These are phyloP conservation scores for Komagataella ulmi DNA, from an alignment of 805 yeast genomes.

Conservation along the genomic window DNA sequence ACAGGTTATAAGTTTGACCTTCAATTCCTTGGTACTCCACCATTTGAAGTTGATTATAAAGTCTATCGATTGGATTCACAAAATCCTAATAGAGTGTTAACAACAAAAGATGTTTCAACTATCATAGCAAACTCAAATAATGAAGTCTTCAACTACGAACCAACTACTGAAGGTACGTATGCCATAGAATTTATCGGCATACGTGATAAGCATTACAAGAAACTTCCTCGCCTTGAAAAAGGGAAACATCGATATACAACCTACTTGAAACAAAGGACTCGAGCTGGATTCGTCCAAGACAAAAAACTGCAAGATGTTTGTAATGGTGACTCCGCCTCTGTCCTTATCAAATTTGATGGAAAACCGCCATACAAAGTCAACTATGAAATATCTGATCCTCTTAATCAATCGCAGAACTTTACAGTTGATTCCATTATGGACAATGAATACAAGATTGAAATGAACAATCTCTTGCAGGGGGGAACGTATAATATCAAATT, in stretches of 20 bases:
- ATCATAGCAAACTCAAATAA: constrained; percentile 18
- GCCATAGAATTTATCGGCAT: constrained; percentile 56
- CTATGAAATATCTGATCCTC: constrained; percentile 55
- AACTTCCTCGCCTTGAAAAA: constrained; percentile 16
- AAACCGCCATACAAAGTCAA: constrained; percentile 63
- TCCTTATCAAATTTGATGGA: constrained; percentile 60
- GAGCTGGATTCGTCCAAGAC: constrained; percentile 23
- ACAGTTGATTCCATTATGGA: constrained; percentile 25
- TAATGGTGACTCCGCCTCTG: constrained; percentile 18
- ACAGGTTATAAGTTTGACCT: constrained; percentile 64
- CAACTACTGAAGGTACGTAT: constrained; percentile 72
- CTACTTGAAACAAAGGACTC: constrained; percentile 60
- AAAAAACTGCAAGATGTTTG: constrained; percentile 13
- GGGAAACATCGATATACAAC: constrained; percentile 46
- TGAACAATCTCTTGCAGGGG: constrained; percentile 47
- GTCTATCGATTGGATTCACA: constrained; percentile 39
- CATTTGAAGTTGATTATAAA: constrained; percentile 55
- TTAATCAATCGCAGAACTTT: constrained; percentile 27
- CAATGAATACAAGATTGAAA: constrained; percentile 26
- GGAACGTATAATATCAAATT: constrained; percentile 62
- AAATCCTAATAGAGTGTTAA: constrained; percentile 10
- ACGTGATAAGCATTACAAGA: constrained; percentile 46
- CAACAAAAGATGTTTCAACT: constrained; percentile 12
- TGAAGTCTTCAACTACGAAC: constrained; percentile 49
- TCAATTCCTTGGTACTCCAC: constrained; percentile 70